Conservation (phyloP, 2,329 filamentous ascomycete species). For the Aspergillus pseudonomiae region DNA sequence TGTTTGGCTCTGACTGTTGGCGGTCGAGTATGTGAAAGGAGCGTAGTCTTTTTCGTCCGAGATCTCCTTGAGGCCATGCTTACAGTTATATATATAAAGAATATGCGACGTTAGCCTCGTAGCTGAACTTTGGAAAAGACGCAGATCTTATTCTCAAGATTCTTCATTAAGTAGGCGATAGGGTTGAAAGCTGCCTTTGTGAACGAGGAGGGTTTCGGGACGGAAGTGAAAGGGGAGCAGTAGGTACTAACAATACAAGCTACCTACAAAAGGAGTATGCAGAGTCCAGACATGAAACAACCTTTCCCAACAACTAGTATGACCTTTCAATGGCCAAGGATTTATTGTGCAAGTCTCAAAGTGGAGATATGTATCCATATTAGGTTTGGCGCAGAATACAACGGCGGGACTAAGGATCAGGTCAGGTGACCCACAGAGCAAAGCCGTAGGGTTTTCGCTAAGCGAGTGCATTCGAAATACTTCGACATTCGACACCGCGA, state of each 20-base stretch:
- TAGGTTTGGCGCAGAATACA: slow-evolving; percentile 11
- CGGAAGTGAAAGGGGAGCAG: neutral
- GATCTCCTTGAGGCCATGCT: slow-evolving; percentile 35
- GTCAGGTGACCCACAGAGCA: slow-evolving; percentile 44
- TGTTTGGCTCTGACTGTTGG: slow-evolving; percentile 42
- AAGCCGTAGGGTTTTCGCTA: slow-evolving; percentile 43
- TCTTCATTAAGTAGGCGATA: neutral
- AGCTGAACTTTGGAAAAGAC: neutral
- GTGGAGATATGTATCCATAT: neutral
- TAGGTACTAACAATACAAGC: neutral
- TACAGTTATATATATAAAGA: neutral
- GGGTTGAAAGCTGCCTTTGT: neutral
- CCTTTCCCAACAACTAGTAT: neutral
- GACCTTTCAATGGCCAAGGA: neutral
- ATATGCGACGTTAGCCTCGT: neutral
- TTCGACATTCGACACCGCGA: slow-evolving; percentile 46
- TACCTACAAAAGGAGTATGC: neutral
- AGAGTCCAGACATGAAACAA: neutral
- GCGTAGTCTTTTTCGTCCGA: slow-evolving; percentile 36
- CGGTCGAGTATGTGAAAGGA: slow-evolving; percentile 51
- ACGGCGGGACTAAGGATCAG: slow-evolving; percentile 16
- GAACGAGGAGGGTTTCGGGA: neutral
- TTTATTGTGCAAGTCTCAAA: neutral
- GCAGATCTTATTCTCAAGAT: neutral
- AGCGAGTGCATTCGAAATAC: slow-evolving; percentile 44